These are phyloP conservation scores for Leucosporidium yakuticum DNA, from an alignment of 768 basidiomycete genomes.

Conservation along the genomic window DNA sequence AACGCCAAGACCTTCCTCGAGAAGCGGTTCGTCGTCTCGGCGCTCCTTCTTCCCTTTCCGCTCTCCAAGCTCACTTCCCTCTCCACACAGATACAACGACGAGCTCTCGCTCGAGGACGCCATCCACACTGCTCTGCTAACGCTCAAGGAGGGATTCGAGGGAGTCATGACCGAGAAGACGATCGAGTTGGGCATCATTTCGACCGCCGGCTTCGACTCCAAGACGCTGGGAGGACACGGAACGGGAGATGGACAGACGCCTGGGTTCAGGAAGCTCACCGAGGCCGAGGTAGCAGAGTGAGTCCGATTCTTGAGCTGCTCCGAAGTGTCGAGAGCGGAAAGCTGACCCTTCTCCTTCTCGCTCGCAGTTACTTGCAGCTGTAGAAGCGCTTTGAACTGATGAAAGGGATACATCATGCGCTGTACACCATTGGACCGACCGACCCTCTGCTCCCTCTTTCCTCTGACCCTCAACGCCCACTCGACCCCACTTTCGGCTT, in stretches of 20 bases:
- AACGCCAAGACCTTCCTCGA: conserved; percentile 99
- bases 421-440: background rate
- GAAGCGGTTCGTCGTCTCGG: conserved; percentile 66
- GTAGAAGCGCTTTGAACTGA: background rate
- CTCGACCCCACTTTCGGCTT: background rate
- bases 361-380: conserved; percentile 24
- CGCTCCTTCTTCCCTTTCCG: conserved; percentile 37
- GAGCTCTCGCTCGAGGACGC: conserved; percentile 98
- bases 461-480: background rate
- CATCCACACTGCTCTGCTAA: conserved; percentile 95
- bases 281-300: conserved; percentile 96
- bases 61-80: conserved; percentile 2
- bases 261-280: conserved; percentile 88
- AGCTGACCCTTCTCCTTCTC: background rate
- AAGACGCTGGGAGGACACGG: conserved; percentile 57
- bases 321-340: background rate
- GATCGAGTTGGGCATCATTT: conserved; percentile 95
- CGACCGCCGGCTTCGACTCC: conserved; percentile 68
- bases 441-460: background rate
- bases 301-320: background rate
- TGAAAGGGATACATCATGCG: background rate
- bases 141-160: conserved; percentile 97
- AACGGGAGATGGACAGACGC: conserved; percentile 51
- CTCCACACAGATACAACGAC: conserved; percentile 82
- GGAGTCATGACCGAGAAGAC: conserved; percentile 99